phyloP scores from a whole-genome alignment of 2,329 filamentous ascomycete species.

The Nemania bipapillata region DNA sequence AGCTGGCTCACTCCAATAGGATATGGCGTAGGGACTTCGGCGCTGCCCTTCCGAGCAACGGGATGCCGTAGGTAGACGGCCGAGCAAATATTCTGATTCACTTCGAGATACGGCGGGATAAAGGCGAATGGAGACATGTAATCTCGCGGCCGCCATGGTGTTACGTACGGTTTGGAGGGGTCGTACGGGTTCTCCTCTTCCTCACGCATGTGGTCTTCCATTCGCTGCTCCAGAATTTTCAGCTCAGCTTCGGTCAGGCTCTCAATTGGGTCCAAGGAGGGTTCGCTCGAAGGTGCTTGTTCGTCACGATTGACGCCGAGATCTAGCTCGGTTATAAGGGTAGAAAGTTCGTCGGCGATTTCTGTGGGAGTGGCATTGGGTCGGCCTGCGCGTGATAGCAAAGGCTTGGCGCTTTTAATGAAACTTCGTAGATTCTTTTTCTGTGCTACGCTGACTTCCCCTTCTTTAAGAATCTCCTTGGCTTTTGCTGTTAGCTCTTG shows the following conservation, averaged over 20 bases:
- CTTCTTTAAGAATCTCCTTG: constrained; percentile 68
- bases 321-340: constrained; percentile 61
- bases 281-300: constrained; percentile 40
- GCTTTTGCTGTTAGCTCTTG: constrained; percentile 66
- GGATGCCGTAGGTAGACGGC: constrained; percentile 96
- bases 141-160: constrained; percentile 86
- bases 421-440: constrained; percentile 82
- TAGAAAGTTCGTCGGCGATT: constrained; percentile 65
- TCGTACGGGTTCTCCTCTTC: constrained; percentile 82
- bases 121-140: constrained; percentile 95
- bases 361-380: constrained; percentile 51
- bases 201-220: constrained; percentile 69
- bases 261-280: constrained; percentile 46
- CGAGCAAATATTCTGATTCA: constrained; percentile 96
- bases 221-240: constrained; percentile 64
- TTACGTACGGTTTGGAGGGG: constrained; percentile 81
- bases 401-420: constrained; percentile 70
- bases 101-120: constrained; percentile 93
- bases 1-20: constrained; percentile 75
- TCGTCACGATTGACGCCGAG: constrained; percentile 47
- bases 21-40: constrained; percentile 89
- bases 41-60: constrained; percentile 81
- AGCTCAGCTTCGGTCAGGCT: constrained; percentile 65
- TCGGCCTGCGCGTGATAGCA: constrained; percentile 65
- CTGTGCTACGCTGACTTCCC: constrained; percentile 72